Percentiles rank a stretch among this genome's conserved stretches.
phyloP scores from a whole-genome alignment of 2,329 filamentous ascomycete species.

The Seiridium cupressi region DNA sequence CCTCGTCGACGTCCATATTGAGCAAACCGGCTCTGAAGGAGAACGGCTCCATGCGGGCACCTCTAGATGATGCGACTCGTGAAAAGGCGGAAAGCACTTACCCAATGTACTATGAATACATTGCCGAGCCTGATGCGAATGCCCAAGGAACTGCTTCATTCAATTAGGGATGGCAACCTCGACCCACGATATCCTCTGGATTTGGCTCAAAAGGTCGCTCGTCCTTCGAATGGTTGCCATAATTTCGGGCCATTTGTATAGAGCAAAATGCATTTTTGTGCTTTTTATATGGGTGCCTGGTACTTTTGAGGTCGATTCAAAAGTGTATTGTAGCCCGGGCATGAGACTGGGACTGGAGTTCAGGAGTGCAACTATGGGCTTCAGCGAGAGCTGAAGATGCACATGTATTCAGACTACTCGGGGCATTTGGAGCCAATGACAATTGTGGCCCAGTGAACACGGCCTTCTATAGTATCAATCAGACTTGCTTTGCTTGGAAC shows the following conservation, averaged over 20 bases:
- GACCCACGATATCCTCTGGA: background rate
- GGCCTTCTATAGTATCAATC: too few relatives aligned
- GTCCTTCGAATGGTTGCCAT: background rate
- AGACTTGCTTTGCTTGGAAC: too few relatives aligned
- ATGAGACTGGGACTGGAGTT: background rate
- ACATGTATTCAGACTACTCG: background rate
- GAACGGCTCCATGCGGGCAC: slow-evolving; percentile 38
- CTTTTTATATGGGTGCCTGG: background rate
- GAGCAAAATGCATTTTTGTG: background rate
- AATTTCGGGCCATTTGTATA: background rate
- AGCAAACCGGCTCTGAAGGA: slow-evolving; percentile 41
- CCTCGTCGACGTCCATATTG: slow-evolving; percentile 42
- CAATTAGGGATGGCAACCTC: slow-evolving; percentile 32
- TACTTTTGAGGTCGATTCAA: background rate
- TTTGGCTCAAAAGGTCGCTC: too few relatives aligned
- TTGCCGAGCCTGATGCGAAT: slow-evolving; percentile 42
- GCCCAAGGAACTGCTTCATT: slow-evolving; percentile 51
- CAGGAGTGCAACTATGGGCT: background rate
- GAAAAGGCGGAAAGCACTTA: slow-evolving; percentile 51
- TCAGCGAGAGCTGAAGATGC: background rate
- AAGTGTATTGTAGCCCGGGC: background rate
- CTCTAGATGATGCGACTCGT: slow-evolving; percentile 50
- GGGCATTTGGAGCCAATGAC: background rate
- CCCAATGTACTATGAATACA: slow-evolving; percentile 52
- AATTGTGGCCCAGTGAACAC: background rate